Evolutionary conservation across 129 eudicot species (phyloP).

Genomic region (Logfia minima): DNA sequence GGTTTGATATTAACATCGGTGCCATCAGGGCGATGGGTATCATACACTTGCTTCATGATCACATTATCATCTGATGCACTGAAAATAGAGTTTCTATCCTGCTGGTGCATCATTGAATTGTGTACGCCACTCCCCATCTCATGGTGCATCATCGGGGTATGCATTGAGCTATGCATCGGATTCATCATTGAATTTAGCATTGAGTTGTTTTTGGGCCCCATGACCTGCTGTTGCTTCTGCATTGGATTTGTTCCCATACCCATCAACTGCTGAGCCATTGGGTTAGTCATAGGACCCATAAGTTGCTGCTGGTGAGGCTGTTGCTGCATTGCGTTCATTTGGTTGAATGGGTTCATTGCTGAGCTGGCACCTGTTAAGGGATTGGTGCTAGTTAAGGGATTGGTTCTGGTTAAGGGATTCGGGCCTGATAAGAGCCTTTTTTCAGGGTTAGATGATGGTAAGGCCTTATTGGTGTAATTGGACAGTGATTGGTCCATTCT

Average conservation of each 20-base stretch:
- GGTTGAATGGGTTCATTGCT: constrained; percentile 22
- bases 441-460: constrained; percentile 39
- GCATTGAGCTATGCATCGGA: constrained; percentile 25
- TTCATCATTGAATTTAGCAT: constrained; percentile 28
- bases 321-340: constrained; percentile 25
- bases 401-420: constrained; percentile 18
- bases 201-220: constrained; percentile 35
- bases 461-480: constrained; percentile 30
- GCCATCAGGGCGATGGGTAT: constrained; percentile 61
- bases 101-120: constrained; percentile 31
- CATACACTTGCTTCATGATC: constrained; percentile 55
- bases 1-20: constrained; percentile 59
- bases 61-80: constrained; percentile 59
- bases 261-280: constrained; percentile 34
- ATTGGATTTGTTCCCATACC: constrained; percentile 28
- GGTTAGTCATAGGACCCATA: constrained; percentile 34
- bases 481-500: constrained; percentile 34
- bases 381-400: constrained; percentile 32
- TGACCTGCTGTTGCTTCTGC: constrained; percentile 32
- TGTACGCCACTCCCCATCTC: constrained; percentile 29
- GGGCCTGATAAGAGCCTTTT: constrained; percentile 32
- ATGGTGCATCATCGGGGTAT: constrained; percentile 26
- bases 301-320: constrained; percentile 30
- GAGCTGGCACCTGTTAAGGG: constrained; percentile 33
- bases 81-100: constrained; percentile 46